Percentiles rank a stretch among this genome's conserved stretches.
Conservation (phyloP, 208 protist genomes). For the Acanthamoeba triangularis region DNA sequence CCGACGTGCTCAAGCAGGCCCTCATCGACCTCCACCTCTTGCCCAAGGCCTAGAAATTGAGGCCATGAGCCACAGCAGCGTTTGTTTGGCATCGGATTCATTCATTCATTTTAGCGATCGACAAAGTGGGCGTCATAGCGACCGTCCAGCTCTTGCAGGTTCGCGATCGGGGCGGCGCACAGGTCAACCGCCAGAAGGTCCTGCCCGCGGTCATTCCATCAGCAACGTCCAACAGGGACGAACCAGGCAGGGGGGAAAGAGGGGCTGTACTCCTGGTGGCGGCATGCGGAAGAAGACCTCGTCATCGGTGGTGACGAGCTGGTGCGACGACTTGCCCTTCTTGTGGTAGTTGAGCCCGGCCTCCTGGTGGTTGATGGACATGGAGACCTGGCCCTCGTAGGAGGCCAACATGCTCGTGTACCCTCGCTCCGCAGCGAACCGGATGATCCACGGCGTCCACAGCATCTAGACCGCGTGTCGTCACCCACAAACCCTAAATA, state of each 20-base stretch:
- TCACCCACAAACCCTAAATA: too few relatives aligned
- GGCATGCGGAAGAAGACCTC: slow-evolving; percentile 22
- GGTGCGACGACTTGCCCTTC: background rate
- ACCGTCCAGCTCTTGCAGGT: background rate
- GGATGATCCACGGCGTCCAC: slow-evolving; percentile 73
- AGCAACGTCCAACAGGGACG: too few relatives aligned
- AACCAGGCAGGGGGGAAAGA: too few relatives aligned
- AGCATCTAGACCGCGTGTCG: background rate
- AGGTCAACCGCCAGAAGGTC: background rate
- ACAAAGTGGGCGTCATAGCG: background rate
- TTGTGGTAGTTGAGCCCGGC: slow-evolving; percentile 8
- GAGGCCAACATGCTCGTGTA: slow-evolving; percentile 1
- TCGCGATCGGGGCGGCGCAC: background rate
- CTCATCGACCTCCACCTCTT: slow-evolving; percentile 33
- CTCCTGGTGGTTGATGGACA: slow-evolving; percentile 58
- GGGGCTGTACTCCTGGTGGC: background rate
- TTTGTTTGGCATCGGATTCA: too few relatives aligned
- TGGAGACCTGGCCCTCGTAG: background rate
- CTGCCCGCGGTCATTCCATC: background rate
- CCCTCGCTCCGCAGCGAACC: background rate
- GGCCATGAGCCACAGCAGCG: too few relatives aligned
- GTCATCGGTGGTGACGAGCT: background rate
- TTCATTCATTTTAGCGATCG: background rate
- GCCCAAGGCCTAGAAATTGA: slow-evolving; percentile 42
- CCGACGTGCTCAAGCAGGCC: slow-evolving; percentile 26